Evolutionary conservation across 768 basidiomycete species (phyloP), one percentile per base, ranked within the genome.

Genomic region (Leccinum variicolor): DNA sequence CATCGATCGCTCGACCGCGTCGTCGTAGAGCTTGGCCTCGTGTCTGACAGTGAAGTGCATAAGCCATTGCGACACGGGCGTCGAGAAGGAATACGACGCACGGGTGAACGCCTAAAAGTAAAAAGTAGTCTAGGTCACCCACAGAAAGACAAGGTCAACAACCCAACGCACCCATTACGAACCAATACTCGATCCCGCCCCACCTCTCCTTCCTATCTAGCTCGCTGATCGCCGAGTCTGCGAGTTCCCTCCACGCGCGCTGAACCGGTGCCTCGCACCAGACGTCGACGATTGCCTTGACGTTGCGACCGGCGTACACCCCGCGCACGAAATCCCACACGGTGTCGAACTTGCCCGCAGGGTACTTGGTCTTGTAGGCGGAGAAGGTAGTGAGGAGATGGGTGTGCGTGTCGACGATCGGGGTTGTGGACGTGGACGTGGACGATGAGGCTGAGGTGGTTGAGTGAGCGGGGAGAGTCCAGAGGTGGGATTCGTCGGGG

Each of bases 261-360:
- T 75, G 75, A 14, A 90, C 83, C 0, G 91, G 88, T 0, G 87
- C 88, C 65, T 93, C 92, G 62, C 92, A 94, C 87, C 90, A 94
- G 3, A 94, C 92, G 62, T 94, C 92, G 6, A 94, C 84, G 53
- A 94, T 78, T 6, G 84, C 80, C 53, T 82, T 75, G 4, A 92
- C 83, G 36, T 79, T 79, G 28, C 80, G 79, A 10, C 74, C 81
- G 1, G 66, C 70, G 64, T 88, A 90, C 65, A 90, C 67, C 15
- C 76, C 84, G 2, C 79, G 78, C 6, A 88, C 81, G 61, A 94
- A 90, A 39, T 87, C 88, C 67, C 78, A 82, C n/a, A 90, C 75
- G n/a, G 77, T 79, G 9, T 73, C 64, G 61, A 81, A 77, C 53
- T 76, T 76, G 0, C 83, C 85, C 0, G 78, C 70, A 25, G 79